Conservation (phyloP, 495 filamentous ascomycete species). For the Pyrenopolyporus hunteri region DNA sequence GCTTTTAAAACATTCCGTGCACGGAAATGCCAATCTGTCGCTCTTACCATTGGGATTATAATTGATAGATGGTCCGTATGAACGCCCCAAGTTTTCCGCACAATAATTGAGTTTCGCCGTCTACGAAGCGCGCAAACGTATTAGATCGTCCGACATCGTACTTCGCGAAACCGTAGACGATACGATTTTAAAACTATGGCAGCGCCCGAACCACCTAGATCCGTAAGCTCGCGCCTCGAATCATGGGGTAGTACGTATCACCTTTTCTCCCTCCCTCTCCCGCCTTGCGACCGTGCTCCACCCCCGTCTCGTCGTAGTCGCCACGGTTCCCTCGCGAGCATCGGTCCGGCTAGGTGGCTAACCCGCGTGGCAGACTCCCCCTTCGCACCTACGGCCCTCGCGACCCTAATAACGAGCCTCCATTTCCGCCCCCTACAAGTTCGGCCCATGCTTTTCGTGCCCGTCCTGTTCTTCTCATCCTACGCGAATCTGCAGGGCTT, state of each 20-base stretch:
- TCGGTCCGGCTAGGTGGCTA: background rate
- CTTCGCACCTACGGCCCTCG: slow-evolving; percentile 77
- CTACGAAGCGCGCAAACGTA: too few species aligned
- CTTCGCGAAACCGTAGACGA: background rate
- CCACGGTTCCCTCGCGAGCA: too few species aligned
- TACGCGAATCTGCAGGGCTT: slow-evolving; percentile 82
- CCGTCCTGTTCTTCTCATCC: slow-evolving; percentile 81
- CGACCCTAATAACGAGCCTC: slow-evolving; percentile 78
- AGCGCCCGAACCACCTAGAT: slow-evolving; percentile 51
- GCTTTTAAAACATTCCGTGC: too few species aligned
- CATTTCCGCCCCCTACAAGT: slow-evolving; percentile 75
- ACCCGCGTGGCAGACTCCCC: slow-evolving; percentile 67
- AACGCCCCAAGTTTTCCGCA: too few species aligned
- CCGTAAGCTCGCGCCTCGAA: slow-evolving; percentile 57
- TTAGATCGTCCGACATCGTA: too few species aligned
- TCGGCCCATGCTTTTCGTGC: slow-evolving; percentile 81
- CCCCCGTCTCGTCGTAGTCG: too few species aligned
- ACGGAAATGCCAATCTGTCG: too few species aligned
- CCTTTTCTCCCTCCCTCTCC: background rate
- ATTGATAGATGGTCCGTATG: too few species aligned
- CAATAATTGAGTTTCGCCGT: too few species aligned
- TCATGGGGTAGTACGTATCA: slow-evolving; percentile 74
- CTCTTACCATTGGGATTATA: too few species aligned
- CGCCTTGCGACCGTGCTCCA: too few species aligned
- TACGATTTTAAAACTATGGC: slow-evolving; percentile 41